phyloP scores from a whole-genome alignment of 2,329 filamentous ascomycete species.

The Clarireedia paspali region DNA sequence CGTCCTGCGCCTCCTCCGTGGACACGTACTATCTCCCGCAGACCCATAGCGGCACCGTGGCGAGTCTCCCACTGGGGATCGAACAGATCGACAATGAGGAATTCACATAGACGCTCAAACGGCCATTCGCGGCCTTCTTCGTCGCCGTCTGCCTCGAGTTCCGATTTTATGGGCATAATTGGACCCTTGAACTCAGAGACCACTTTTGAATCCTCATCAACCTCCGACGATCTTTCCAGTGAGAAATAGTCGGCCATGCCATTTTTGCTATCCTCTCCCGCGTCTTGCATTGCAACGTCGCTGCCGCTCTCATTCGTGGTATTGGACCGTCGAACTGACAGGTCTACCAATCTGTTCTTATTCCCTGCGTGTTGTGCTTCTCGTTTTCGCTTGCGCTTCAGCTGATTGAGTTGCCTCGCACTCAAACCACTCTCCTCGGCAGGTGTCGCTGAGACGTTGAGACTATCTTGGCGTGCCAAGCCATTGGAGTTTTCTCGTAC shows the following conservation, averaged over 20 bases:
- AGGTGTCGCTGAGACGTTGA: slow-evolving; percentile 16
- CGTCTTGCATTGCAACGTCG: slow-evolving; percentile 43
- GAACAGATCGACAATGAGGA: slow-evolving; percentile 88
- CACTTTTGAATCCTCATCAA: slow-evolving; percentile 86
- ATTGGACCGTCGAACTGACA: slow-evolving; percentile 53
- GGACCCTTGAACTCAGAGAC: slow-evolving; percentile 93
- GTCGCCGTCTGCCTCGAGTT: slow-evolving; percentile 70
- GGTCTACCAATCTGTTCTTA: slow-evolving; percentile 83
- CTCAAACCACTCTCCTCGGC: slow-evolving; percentile 68
- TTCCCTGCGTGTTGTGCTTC: slow-evolving; percentile 83
- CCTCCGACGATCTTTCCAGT: slow-evolving; percentile 66
- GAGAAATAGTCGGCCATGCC: slow-evolving; percentile 81
- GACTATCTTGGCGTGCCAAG: slow-evolving; percentile 32
- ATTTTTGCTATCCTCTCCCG: slow-evolving; percentile 53
- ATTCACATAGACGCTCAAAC: slow-evolving; percentile 87
- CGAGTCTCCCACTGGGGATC: slow-evolving; percentile 92
- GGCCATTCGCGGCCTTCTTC: slow-evolving; percentile 84
- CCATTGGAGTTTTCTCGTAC: slow-evolving; percentile 27
- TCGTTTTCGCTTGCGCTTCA: slow-evolving; percentile 90
- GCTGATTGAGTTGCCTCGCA: slow-evolving; percentile 85
- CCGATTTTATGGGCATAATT: slow-evolving; percentile 71
- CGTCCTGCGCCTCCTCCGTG: slow-evolving; percentile 86
- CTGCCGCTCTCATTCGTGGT: slow-evolving; percentile 14
- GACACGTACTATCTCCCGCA: slow-evolving; percentile 85
- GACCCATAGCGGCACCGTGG: slow-evolving; percentile 90